phyloP scores from a whole-genome alignment of 306 rosid species.

The Casuarina glauca region DNA sequence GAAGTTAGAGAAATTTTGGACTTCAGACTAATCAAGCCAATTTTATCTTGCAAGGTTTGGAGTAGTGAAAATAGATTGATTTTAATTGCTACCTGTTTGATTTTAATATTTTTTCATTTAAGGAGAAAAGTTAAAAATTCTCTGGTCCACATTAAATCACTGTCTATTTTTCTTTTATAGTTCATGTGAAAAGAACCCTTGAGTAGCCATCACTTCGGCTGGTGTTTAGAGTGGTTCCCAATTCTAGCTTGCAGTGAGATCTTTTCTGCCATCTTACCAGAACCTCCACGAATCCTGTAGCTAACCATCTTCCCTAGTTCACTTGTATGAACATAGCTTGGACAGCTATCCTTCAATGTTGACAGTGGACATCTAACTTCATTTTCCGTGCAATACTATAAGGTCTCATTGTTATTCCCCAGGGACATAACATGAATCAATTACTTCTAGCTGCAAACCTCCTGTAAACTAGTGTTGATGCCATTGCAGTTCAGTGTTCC shows the following conservation, averaged over 20 bases:
- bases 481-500: neutral
- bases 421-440: neutral
- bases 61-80: neutral
- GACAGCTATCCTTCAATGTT: neutral
- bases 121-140: neutral
- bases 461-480: neutral
- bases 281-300: neutral
- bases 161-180: neutral
- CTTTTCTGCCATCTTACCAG: neutral
- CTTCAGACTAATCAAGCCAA: neutral
- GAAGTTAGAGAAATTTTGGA: neutral
- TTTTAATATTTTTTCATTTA: no score
- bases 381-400: neutral
- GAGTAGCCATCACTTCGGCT: neutral
- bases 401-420: neutral
- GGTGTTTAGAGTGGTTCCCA: neutral
- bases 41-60: neutral
- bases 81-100: neutral
- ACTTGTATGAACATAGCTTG: neutral
- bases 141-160: neutral
- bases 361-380: neutral
- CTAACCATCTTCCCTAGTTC: neutral
- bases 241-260: neutral
- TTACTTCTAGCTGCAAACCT: neutral
- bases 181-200: neutral